Evolutionary conservation across 495 filamentous ascomycete species (phyloP).

Genomic region (Lindgomyces ingoldianus): DNA sequence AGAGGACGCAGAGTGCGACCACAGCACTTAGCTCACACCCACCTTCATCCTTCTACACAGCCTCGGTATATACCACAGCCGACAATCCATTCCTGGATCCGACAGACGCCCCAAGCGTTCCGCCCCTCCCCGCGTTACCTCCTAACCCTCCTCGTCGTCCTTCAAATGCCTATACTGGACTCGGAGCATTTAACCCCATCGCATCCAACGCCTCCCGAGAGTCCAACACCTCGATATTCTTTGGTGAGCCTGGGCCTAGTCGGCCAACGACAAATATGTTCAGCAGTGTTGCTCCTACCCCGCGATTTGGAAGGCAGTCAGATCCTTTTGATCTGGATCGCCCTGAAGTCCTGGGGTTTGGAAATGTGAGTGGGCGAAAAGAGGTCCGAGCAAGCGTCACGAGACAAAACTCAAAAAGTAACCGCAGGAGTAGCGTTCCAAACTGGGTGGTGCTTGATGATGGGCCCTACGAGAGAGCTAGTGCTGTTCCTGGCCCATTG

Average conservation of each 20-base stretch:
- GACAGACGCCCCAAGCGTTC: conserved; percentile 23
- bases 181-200: conserved; percentile 14
- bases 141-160: conserved; percentile 22
- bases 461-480: conserved; percentile 15
- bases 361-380: conserved; percentile 20
- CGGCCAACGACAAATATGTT: conserved; percentile 33
- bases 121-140: conserved; percentile 16
- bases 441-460: conserved; percentile 34
- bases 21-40: conserved; percentile 36
- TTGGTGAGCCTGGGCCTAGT: conserved; percentile 35
- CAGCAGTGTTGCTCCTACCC: neutral
- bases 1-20: conserved; percentile 23
- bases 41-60: conserved; percentile 27
- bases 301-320: conserved; percentile 21
- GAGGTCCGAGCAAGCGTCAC: conserved; percentile 33
- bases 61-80: conserved; percentile 20
- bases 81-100: conserved; percentile 31
- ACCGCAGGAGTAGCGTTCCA: conserved; percentile 24
- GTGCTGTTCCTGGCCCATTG: conserved; percentile 17
- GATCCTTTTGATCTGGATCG: conserved; percentile 38
- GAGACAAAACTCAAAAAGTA: conserved; percentile 30
- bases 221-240: conserved; percentile 20
- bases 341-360: conserved; percentile 34
- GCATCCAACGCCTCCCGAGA: conserved; percentile 2
- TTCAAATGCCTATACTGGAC: conserved; percentile 18